These are phyloP conservation scores for Sphagnum contortum DNA, from an alignment of 225 moss, liverwort and hornwort genomes.

Conservation along the genomic window DNA sequence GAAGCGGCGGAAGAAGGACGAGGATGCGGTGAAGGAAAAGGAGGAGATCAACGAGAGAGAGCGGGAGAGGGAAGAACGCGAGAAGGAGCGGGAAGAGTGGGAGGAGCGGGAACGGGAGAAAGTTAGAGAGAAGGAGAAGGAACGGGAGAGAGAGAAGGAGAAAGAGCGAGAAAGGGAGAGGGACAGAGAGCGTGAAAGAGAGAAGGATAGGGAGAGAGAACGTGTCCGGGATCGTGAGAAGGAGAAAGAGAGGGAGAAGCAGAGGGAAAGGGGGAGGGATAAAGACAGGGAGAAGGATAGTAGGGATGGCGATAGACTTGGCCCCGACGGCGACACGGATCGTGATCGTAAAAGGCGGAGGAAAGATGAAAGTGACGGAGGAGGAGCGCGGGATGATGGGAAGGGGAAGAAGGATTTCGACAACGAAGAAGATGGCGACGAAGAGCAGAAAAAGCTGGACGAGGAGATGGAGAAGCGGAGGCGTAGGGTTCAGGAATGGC, in stretches of 20 bases:
- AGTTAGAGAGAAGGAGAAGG: conserved; percentile 36
- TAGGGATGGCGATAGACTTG: conserved; percentile 13
- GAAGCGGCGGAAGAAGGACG: background rate
- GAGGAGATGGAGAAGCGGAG: conserved; percentile 96
- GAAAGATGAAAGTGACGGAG: conserved; percentile 35
- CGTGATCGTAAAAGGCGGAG: conserved; percentile 46
- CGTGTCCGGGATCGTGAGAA: background rate
- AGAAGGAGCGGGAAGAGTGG: conserved; percentile 19
- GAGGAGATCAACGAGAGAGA: background rate
- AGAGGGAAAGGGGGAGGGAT: conserved; percentile 3
- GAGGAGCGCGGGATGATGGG: conserved; percentile 38
- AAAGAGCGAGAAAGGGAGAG: conserved; percentile 18
- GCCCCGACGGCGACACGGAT: conserved; percentile 42
- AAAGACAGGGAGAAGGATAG: conserved; percentile 40
- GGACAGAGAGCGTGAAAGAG: conserved; percentile 27
- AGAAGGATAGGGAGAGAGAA: conserved; percentile 13
- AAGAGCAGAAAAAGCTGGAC: conserved; percentile 91
- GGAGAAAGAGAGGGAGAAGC: conserved; percentile 3
- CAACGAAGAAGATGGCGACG: conserved; percentile 70
- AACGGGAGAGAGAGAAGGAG: conserved; percentile 34
- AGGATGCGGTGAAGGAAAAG: background rate
- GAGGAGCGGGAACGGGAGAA: conserved; percentile 30
- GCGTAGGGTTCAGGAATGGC: conserved; percentile 97
- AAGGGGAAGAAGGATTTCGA: conserved; percentile 57
- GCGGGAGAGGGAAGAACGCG: conserved; percentile 15